Evolutionary conservation across 305 asterid genomes (phyloP).

Genomic region (Coffea humblotiana): DNA sequence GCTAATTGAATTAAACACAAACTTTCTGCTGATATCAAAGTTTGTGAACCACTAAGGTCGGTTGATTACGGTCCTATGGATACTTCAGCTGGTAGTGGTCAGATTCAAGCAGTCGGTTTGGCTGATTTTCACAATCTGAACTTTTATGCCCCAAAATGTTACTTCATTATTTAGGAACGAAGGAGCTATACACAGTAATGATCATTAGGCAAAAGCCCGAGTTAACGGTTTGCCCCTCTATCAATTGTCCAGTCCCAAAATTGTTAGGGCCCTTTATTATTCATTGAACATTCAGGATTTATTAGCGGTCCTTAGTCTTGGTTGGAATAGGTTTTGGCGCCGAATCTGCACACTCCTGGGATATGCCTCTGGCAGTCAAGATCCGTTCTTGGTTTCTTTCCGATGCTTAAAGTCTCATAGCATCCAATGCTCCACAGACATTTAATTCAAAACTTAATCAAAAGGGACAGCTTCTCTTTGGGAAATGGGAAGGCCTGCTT

Average conservation of each 20-base stretch:
- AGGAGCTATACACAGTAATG: too few species aligned
- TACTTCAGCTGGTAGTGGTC: neutral
- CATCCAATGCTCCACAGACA: too few species aligned
- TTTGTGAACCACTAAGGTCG: neutral
- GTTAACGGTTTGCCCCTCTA: neutral
- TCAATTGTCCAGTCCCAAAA: neutral
- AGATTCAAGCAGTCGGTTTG: neutral
- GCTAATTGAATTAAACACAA: neutral
- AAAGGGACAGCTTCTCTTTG: too few species aligned
- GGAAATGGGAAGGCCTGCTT: too few species aligned
- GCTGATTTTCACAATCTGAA: neutral
- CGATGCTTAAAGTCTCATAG: too few species aligned
- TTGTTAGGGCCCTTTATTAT: neutral
- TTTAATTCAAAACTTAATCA: too few species aligned
- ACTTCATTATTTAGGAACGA: neutral
- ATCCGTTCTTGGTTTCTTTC: too few species aligned
- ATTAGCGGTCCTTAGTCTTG: too few species aligned
- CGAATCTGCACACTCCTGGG: too few species aligned
- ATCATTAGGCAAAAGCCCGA: too few species aligned
- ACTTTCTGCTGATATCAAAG: neutral
- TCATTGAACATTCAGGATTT: neutral
- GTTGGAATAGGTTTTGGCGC: too few species aligned
- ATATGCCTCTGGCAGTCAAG: too few species aligned
- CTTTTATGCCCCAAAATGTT: neutral
- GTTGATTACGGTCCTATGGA: neutral